Evolutionary conservation across 805 yeast genomes (phyloP), one percentile per base, ranked within the genome.

Genomic region (Saccharomycopsis oosterbeekiorum): DNA sequence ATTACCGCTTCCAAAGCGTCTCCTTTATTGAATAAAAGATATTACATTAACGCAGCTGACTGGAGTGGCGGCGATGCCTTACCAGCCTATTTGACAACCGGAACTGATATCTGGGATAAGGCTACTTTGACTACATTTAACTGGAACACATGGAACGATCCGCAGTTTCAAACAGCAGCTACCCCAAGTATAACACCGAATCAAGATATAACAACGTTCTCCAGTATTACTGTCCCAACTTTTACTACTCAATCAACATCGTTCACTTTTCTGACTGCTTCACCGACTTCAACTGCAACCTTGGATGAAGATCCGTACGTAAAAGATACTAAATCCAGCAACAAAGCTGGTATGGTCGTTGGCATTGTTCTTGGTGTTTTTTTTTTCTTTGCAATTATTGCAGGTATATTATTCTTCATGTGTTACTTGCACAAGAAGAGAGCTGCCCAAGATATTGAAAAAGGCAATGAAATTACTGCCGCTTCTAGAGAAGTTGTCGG

Each of bases 61-160:
- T 40, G 61, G 21, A 59, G 58, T n/a, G 64, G 64, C 12, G 64
- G 60, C 10, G 57, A 64, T 10, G 26, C 59, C 6, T 58, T 63
- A 37, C 65, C 65, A n/a, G 59, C 64, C 3, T 63, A 63, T 39
- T 42, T 63, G 14, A 63, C 65, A n/a, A 63, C 65, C 1, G 65
- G 65, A 19, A 61, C 62, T 8, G 42, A 59, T 39, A 55, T 51
- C n/a, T 63, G 65, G 65, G 59, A 61, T 41, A 63, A 56, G 54
- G 62, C 65, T 39, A 63, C 65, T 8, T 59, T 63, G 34, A 61
- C 65, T 17, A 56, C 60, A 19, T 42, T 63, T 41, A 51, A 61
- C 47, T 63, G 65, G 65, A 57, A 40, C 14, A 61, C 65, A 29
- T 63, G 65, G 65, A 62, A 42, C 10, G 55, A 61, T 57, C 36